Conservation (phyloP, 495 filamentous ascomycete species). For the Cercophora newfieldiana region DNA sequence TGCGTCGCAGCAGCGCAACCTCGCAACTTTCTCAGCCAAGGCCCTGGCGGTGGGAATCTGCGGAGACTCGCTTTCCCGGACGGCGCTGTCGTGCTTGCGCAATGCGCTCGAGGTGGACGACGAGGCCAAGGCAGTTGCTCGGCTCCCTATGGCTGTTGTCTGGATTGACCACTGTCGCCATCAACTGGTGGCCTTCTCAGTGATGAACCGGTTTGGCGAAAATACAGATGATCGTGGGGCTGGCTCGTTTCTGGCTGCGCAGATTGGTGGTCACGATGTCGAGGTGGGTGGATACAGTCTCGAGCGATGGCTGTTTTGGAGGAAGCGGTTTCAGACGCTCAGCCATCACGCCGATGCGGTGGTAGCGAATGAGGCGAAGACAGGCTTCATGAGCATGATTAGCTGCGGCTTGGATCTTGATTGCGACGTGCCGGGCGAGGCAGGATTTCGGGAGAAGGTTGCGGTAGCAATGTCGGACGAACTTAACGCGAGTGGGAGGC, state of each 20-base stretch:
- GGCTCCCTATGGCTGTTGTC: too few relatives aligned
- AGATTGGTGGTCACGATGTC: too few relatives aligned
- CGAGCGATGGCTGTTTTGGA: background rate
- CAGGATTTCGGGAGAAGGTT: background rate
- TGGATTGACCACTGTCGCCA: too few relatives aligned
- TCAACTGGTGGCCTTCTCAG: too few relatives aligned
- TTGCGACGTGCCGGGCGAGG: background rate
- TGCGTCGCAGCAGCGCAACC: background rate
- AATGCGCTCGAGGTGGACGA: too few relatives aligned
- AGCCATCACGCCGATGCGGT: background rate
- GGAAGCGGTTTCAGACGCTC: background rate
- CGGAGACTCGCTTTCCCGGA: too few relatives aligned
- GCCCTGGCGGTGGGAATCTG: background rate
- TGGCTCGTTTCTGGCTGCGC: too few relatives aligned
- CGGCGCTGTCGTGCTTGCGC: too few relatives aligned
- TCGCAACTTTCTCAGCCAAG: background rate
- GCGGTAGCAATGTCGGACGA: background rate
- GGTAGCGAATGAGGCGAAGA: background rate
- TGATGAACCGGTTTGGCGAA: too few relatives aligned
- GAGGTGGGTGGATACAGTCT: background rate
- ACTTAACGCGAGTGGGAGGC: background rate
- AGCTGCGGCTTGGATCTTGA: background rate
- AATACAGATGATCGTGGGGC: too few relatives aligned
- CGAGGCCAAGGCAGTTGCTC: too few relatives aligned
- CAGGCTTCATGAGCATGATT: background rate